A percentile compares a stretch with the other conserved stretches of the same genome.
phyloP scores from a whole-genome alignment of 2,329 filamentous ascomycete species.

The Chrysoporthe cubensis region DNA sequence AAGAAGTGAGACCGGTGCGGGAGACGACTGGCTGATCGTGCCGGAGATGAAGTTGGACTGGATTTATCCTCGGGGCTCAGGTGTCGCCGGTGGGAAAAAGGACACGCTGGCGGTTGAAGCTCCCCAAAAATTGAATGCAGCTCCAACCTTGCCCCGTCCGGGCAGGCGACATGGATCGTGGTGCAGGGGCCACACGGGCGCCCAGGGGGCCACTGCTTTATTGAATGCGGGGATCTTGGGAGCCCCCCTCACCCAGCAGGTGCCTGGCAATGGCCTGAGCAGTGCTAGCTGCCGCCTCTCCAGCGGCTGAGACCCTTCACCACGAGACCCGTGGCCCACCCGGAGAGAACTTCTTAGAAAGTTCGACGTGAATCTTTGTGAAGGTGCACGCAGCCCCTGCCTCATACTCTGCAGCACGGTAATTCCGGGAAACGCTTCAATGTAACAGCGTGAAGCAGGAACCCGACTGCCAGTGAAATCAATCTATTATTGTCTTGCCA shows the following conservation, averaged over 20 bases:
- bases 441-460: not conserved
- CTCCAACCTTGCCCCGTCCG: constrained; percentile 14
- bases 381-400: not conserved
- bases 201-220: constrained; percentile 17
- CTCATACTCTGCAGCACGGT: constrained; percentile 8
- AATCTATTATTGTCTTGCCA: not conserved
- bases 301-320: constrained; percentile 23
- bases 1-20: constrained; percentile 27
- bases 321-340: constrained; percentile 9
- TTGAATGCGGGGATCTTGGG: constrained; percentile 24
- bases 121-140: constrained; percentile 25
- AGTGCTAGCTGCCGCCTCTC: constrained; percentile 1
- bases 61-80: constrained; percentile 26
- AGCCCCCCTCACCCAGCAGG: constrained; percentile 1
- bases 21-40: constrained; percentile 1
- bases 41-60: constrained; percentile 16
- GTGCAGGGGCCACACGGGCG: constrained; percentile 22
- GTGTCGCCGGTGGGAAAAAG: constrained; percentile 18
- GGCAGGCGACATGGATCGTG: constrained; percentile 20
- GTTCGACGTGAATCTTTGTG: constrained; percentile 20
- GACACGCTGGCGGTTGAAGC: constrained; percentile 26
- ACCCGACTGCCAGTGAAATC: no score
- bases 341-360: constrained; percentile 24
- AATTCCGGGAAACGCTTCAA: constrained; percentile 10
- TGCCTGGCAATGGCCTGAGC: not conserved